Evolutionary conservation across 2,329 filamentous ascomycete species (phyloP), one percentile per base, ranked within the genome.

Genomic region (Penicillium sp.): DNA sequence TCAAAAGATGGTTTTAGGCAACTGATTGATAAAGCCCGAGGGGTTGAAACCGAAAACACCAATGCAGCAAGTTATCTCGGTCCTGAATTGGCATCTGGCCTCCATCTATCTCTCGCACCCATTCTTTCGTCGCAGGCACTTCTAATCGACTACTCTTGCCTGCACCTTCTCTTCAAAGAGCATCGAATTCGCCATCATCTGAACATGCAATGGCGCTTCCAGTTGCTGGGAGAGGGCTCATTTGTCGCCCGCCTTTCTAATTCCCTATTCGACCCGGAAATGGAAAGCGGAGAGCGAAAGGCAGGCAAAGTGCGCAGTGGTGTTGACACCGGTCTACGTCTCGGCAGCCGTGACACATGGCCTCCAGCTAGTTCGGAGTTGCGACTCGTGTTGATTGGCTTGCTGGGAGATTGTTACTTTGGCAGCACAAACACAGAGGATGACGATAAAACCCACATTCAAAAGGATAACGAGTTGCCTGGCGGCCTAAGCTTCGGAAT

Each of bases 291-390:
- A 3, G 91, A 96, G 70, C 83, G 89, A 43, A 84, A 85, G 50
- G 78, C 84, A 19, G 90, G 91, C 3, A 81, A 88, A 33, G 85
- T 89, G 45, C 83, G 87, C 9, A 84, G 84, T 46, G 88, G 90
- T 49, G 84, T 87, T 57, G 78, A 85, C 15, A 93, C 96, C 81
- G 93, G 94, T 1, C 80, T 97, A 41, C 88, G 92, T 41, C 80
- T 97, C 0, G 89, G 89, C n/a, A 86, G 85, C 2, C 85, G 91
- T 67, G 86, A 90, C 55, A 90, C 83, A 33, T 97, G 94, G 94
- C 94, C 94, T 27, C 94, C 94, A 5, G 92, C 92, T 25, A 95
- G 90, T 72, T 97, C 93, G 0, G 94, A 97, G 72, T 78, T 99
- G n/a, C 86, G 92, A 10, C 81, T 97, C 6, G 91, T 91, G 0